Evolutionary conservation across 2,329 filamentous ascomycete genomes (phyloP), one percentile per base, ranked within the genome.

Genomic region (Penicillium hesseltinei): DNA sequence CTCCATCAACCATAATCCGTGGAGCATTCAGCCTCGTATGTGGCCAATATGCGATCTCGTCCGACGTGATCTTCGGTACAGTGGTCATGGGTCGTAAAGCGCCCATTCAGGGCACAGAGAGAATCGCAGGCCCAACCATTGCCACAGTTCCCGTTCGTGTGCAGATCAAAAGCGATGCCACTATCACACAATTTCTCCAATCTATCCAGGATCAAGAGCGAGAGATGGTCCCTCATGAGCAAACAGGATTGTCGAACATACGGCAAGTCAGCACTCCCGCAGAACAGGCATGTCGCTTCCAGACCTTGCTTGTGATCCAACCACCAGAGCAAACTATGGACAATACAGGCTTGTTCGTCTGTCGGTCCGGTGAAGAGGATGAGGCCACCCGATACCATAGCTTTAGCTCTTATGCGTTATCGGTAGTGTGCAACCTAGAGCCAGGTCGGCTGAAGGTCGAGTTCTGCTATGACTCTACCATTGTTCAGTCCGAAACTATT

Each of bases 91-190:
- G 44, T 3, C 44, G 44, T 11, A 33, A 29, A 23, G 44, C 44
- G 4, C 44, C 27, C 11, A 23, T 47, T 21, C 27, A 19, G 11
- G 44, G 44, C 8, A 47, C 29, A 6, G 48, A 51, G 25, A 29
- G 25, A 13, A 51, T 51, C 1, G 17, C 36, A 23, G 48, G 48
- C 3, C 48, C 48, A 23, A 51, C 48, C 7, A 29, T 40, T 21
- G 48, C 48, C 10, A 51, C 48, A 31, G 27, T 51, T 15, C 48
- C 48, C 6, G 38, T 51, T 25, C 48, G 48, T 17, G 48, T 51
- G 10, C 36, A 31, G 4, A 31, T 42, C 2, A n/a, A 51, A 15
- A 10, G 4, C 4, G 19, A 31, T 11, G 23, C 13, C 4, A 29
- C 23, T 6, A 10, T 51, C 11, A 1, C 3, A 11, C 17, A 31